Evolutionary conservation across 2,329 filamentous ascomycete genomes (phyloP), one percentile per base, ranked within the genome.

Genomic region (Colletotrichum sp.): DNA sequence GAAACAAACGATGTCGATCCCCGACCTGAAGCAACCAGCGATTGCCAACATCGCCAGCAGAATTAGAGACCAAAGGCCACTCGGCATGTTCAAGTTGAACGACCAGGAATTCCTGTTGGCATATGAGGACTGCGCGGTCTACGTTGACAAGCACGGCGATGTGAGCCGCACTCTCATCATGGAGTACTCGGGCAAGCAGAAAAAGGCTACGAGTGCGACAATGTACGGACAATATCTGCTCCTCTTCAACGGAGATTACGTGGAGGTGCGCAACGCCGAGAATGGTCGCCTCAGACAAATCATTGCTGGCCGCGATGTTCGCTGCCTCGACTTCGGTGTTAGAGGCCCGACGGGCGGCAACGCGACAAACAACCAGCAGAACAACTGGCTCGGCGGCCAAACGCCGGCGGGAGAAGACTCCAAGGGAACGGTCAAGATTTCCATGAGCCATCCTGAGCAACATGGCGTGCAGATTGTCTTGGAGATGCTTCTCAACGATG

Each of bases 141-240:
- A 98, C 81, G 94, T 98, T 82, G 97, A 99, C 87, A 98, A 98
- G 85, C 96, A 98, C 84, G 97, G 97, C 78, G 97, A 99, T 76
- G 95, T 99, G 32, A 96, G 93, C 52, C 94, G 97, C 61, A 95
- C 94, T 32, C 95, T 98, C 74, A 96, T 98, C 81, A 98, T 99
- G 96, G 96, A 98, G 82, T 99, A 98, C 83, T 97, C 98, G n/a
- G 97, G 97, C 78, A 96, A 94, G 81, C 90, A 91, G 82, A 92
- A 91, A 84, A 91, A 91, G 83, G 97, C 97, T 2, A 93, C 94
- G 77, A 92, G 92, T 14, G 96, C 96, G 3, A 97, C 96, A 76
- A 93, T 98, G 86, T 97, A 95, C 80, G 96, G 96, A 2, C 94
- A 96, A 73, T 98, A 98, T 83, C 90, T 99, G 6, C 88, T 99